These are phyloP conservation scores for Malassezia dermatis DNA, from an alignment of 1,284 basidiomycete species.

Conservation along the genomic window DNA sequence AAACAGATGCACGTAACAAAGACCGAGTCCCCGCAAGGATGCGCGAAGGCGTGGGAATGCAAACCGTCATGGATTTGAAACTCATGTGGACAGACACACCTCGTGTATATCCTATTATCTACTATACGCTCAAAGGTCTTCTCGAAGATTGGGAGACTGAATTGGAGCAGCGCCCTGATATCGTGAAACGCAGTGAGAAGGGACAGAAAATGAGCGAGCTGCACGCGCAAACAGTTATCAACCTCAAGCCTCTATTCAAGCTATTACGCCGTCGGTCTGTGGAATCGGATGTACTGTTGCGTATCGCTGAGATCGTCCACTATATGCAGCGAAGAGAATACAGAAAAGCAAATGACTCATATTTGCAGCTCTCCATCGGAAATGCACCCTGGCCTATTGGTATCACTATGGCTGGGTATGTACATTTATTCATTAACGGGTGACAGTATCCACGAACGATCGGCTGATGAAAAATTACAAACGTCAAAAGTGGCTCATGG, in stretches of 20 bases:
- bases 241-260: slow-evolving; percentile 93
- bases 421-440: neutral
- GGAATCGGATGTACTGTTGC: slow-evolving; percentile 70
- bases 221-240: slow-evolving; percentile 87
- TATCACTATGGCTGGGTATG: slow-evolving; percentile 91
- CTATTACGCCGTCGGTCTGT: slow-evolving; percentile 71
- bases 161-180: slow-evolving; percentile 72
- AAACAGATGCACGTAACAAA: neutral
- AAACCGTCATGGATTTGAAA: slow-evolving; percentile 51
- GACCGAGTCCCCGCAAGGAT: neutral
- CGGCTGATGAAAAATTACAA: slow-evolving; percentile 90
- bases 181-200: slow-evolving; percentile 71
- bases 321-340: slow-evolving; percentile 91
- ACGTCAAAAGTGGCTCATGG: slow-evolving; percentile 85
- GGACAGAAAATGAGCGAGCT: slow-evolving; percentile 90
- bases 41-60: slow-evolving; percentile 42
- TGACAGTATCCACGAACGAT: slow-evolving; percentile 85
- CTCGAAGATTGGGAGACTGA: slow-evolving; percentile 92
- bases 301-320: slow-evolving; percentile 89
- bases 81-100: slow-evolving; percentile 86
- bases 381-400: slow-evolving; percentile 99
- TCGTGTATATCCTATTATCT: slow-evolving; percentile 92
- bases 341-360: slow-evolving; percentile 88
- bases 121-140: slow-evolving; percentile 78
- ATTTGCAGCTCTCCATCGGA: slow-evolving; percentile 88